A percentile compares a stretch with the other conserved stretches of the same genome.
Conservation (phyloP, 2,329 filamentous ascomycete genomes). For the Lecanicillium sp. region DNA sequence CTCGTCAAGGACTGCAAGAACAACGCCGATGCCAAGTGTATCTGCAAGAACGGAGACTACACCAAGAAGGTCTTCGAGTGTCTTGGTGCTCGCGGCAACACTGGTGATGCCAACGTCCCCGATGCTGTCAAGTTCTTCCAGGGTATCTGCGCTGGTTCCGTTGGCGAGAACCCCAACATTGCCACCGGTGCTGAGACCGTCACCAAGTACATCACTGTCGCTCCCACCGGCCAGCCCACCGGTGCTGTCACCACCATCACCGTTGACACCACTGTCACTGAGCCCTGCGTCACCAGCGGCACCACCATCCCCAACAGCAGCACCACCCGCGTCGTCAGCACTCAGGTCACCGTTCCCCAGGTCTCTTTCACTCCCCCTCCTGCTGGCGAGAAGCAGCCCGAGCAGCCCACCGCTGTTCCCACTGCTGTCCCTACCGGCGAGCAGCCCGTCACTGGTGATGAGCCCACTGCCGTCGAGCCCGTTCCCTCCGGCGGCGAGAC, state of each 20-base stretch:
- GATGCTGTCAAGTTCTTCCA: conserved; percentile 77
- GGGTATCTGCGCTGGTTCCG: conserved; percentile 77
- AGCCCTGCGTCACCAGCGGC: conserved; percentile 43
- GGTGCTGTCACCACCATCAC: conserved; percentile 47
- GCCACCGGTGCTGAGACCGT: conserved; percentile 65
- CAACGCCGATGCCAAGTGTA: conserved; percentile 80
- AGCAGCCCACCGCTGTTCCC: conserved; percentile 17
- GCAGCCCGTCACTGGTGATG: conserved; percentile 5
- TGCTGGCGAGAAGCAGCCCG: conserved; percentile 13
- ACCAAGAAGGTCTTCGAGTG: conserved; percentile 76
- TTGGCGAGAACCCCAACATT: conserved; percentile 75
- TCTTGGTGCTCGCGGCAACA: conserved; percentile 60
- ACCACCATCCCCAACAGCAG: conserved; percentile 40
- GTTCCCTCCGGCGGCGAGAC: conserved; percentile 20
- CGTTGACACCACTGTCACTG: conserved; percentile 41
- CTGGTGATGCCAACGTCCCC: conserved; percentile 63
- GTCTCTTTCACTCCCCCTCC: conserved; percentile 41
- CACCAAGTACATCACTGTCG: conserved; percentile 54
- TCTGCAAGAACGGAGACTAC: conserved; percentile 74
- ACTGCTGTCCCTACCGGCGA: conserved; percentile 1
- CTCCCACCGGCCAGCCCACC: conserved; percentile 39
- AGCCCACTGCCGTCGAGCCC: conserved; percentile 21
- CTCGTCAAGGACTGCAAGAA: conserved; percentile 63
- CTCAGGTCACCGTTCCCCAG: conserved; percentile 47
- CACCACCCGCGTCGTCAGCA: conserved; percentile 44